Base-by-base conservation (phyloP, 2,329 filamentous ascomycete genomes). In the Fusarium sacchari region DNA sequence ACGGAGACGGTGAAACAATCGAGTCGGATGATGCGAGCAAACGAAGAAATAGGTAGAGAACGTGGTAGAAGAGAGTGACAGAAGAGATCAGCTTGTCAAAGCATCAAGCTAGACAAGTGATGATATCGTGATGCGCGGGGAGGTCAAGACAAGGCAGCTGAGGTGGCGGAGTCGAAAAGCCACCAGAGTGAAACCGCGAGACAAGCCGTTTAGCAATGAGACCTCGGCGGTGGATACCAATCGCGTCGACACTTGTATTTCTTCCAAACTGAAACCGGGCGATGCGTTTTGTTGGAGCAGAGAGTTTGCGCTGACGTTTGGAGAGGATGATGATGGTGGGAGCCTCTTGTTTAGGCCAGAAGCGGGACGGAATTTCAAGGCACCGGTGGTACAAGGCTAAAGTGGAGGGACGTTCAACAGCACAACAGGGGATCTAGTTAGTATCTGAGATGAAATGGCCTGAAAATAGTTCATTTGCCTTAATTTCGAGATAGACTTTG, bases 291-390 rank as follows among this genome's bases (percentile, higher is more conserved):
- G 50, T 53, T 71, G 64, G 47, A 70, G 60, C 65, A 69, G 67
- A 57, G 70, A 67, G 62, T 71, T 62, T 57, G 64, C 71, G 71
- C 71, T 73, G 71, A 71, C 71, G 60, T 72, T 72, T 72, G 60
- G 61, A 64, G 60, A 69, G 63, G 49, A 61, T 67, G 72, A 66
- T 62, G 72, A 66, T 62, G 72, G 65, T 65, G 67, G 57, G 47
- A 73, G 58, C 64, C 61, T 69, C 66, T 56, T 53, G 42, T 55
- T 61, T 67, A 39, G 47, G 50, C 55, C 56, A 32, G 47, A 43
- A 46, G 53, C 71, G 76, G 73, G 75, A 71, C 78, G 79, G 79
- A 80, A 78, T 80, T 79, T 79, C 71, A 79, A 79, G 74, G 67
- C 64, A 76, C 79, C 78, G 78, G 65, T 56, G 49, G 50, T 52